Conservation (phyloP, 176 grass and related monocot species). For the Eleusine indica region DNA sequence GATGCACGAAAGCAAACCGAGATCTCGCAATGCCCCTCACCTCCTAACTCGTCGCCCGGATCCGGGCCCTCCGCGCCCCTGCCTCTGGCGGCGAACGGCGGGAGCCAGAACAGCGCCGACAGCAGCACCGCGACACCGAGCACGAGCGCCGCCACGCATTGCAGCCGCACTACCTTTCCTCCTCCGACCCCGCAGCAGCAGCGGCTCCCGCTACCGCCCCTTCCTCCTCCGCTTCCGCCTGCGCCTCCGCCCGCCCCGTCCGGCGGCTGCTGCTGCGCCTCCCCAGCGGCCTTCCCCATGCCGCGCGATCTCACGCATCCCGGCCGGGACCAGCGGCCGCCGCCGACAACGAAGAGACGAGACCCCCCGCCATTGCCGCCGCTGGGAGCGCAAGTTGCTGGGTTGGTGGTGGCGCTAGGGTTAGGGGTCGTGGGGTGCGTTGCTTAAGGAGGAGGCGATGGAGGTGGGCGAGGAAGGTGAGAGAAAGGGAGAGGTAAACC, state of each 20-base stretch:
- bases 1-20: background rate
- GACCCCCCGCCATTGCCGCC: slow-evolving; percentile 42
- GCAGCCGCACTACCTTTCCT: slow-evolving; percentile 30
- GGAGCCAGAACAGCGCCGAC: slow-evolving; percentile 87
- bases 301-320: slow-evolving; percentile 54
- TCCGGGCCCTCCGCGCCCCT: slow-evolving; percentile 28
- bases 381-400: background rate
- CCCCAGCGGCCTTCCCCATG: slow-evolving; percentile 65
- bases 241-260: slow-evolving; percentile 26
- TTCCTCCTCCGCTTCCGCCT: slow-evolving; percentile 8
- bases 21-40: slow-evolving; percentile 57
- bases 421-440: slow-evolving; percentile 5
- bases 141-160: slow-evolving; percentile 74
- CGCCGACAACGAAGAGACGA: background rate
- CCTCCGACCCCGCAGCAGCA: background rate
- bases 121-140: slow-evolving; percentile 74
- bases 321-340: background rate
- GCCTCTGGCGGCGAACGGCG: slow-evolving; percentile 58
- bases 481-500: slow-evolving; percentile 71
- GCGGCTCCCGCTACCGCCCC: background rate
- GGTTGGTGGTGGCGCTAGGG: slow-evolving; percentile 39
- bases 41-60: slow-evolving; percentile 45
- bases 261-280: slow-evolving; percentile 38
- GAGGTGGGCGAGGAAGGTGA: slow-evolving; percentile 58
- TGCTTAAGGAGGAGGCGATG: slow-evolving; percentile 56